Conservation (phyloP, 441 rosid genomes). For the Syzygium malaccense region DNA sequence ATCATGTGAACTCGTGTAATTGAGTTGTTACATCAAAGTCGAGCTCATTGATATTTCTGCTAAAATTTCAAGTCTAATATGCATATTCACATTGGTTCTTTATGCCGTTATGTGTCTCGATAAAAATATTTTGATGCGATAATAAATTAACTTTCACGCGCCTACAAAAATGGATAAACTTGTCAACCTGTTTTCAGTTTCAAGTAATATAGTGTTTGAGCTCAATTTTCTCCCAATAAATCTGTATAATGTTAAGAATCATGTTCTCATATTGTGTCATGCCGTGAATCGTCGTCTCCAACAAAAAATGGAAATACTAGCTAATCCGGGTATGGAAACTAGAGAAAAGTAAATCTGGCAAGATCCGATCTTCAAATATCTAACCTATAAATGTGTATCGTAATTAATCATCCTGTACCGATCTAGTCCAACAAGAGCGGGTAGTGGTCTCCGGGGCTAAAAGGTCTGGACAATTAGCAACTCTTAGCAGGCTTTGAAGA, state of each 20-base stretch:
- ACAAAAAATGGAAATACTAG: not conserved
- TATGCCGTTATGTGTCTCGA: not conserved
- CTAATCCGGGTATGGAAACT: not conserved
- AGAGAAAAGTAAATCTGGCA: not conserved
- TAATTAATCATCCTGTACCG: not conserved
- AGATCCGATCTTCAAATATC: not conserved
- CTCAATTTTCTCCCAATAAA: not conserved
- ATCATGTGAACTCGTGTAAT: not conserved
- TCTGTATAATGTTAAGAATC: not conserved
- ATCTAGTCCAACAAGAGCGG: too few species aligned
- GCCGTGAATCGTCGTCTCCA: rapidly evolving
- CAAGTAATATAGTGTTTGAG: not conserved
- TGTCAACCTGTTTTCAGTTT: not conserved
- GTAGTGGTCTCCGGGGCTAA: too few species aligned
- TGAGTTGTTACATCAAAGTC: not conserved
- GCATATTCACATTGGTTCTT: not conserved
- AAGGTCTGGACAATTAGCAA: too few species aligned
- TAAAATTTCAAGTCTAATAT: not conserved
- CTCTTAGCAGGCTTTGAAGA: too few species aligned
- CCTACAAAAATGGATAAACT: not conserved
- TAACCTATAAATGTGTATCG: not conserved
- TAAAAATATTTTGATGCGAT: not conserved
- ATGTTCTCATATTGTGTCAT: rapidly evolving
- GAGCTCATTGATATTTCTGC: not conserved
- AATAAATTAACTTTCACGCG: not conserved